Evolutionary conservation across 2,329 filamentous ascomycete species (phyloP).

Genomic region (Fusarium buxicola): DNA sequence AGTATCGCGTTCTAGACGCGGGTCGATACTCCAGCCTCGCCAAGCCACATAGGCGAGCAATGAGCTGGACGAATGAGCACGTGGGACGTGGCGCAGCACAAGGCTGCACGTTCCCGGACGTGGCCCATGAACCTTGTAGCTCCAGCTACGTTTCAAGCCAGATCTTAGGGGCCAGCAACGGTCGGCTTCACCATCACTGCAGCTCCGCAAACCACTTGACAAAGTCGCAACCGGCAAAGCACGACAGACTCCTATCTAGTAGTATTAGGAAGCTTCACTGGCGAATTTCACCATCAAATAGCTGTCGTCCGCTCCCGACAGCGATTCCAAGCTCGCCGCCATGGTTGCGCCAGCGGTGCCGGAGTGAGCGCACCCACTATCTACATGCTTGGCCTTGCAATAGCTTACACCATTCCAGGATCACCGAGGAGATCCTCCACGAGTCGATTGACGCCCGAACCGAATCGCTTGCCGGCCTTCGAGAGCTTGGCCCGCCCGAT

Average conservation of each 20-base stretch:
- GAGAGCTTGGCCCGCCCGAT: constrained; percentile 95
- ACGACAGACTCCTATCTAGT: constrained; percentile 5
- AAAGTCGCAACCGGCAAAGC: constrained; percentile 22
- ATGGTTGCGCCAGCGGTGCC: constrained; percentile 82
- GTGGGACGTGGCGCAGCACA: constrained; percentile 45
- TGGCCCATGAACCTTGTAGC: constrained; percentile 37
- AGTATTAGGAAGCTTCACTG: constrained; percentile 5
- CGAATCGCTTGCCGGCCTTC: constrained; percentile 84
- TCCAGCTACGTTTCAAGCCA: constrained; percentile 48
- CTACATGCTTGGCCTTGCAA: constrained; percentile 9
- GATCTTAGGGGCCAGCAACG: constrained; percentile 46
- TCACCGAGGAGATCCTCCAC: constrained; percentile 92
- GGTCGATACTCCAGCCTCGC: constrained; percentile 36
- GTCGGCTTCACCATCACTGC: constrained; percentile 33
- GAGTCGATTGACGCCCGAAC: constrained; percentile 93
- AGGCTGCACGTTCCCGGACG: constrained; percentile 31
- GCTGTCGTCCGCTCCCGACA: constrained; percentile 2
- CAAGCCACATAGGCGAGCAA: constrained; percentile 37
- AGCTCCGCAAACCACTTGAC: constrained; percentile 37
- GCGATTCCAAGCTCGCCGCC: constrained; percentile 49
- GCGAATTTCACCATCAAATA: constrained; percentile 6
- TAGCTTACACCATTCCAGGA: constrained; percentile 63
- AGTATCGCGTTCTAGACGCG: constrained; percentile 44
- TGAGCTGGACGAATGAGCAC: constrained; percentile 21
- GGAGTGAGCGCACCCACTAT: constrained; percentile 65